Conservation (phyloP, 106 monocot genomes). For the Dendrobium huoshanense region DNA sequence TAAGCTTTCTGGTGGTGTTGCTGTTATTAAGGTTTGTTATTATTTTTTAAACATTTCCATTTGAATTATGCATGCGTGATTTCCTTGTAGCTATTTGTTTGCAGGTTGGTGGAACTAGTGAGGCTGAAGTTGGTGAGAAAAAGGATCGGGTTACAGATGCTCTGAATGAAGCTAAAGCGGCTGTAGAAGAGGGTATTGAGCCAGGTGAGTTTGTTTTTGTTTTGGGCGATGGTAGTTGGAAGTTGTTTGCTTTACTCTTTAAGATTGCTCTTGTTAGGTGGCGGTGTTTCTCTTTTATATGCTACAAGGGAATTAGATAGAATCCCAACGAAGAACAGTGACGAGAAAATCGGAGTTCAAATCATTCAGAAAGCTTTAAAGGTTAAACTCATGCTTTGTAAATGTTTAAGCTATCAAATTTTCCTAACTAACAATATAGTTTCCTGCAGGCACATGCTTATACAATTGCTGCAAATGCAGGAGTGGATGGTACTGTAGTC, state of each 20-base stretch:
- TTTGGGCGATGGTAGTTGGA: neutral
- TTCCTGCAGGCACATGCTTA: constrained; percentile 53
- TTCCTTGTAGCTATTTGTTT: neutral
- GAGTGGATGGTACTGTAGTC: constrained; percentile 48
- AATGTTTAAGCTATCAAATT: neutral
- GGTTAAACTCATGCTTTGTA: constrained; percentile 19
- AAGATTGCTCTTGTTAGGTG: constrained; percentile 32
- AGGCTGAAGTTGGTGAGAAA: constrained; percentile 83
- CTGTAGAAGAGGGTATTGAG: constrained; percentile 77
- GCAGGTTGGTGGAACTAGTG: constrained; percentile 84
- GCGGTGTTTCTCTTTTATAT: constrained; percentile 89
- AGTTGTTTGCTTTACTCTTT: neutral
- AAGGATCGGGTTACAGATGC: constrained; percentile 90
- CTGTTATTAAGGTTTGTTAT: constrained; percentile 71
- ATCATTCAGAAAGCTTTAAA: constrained; percentile 76
- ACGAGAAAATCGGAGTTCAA: constrained; percentile 81
- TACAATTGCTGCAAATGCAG: constrained; percentile 74
- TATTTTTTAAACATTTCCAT: neutral
- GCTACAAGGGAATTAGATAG: constrained; percentile 42
- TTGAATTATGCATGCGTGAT: neutral
- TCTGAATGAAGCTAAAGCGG: constrained; percentile 76
- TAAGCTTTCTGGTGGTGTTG: constrained; percentile 87
- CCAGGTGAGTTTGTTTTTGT: constrained; percentile 37
- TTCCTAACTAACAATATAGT: neutral
- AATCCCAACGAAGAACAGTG: constrained; percentile 50